phyloP scores from a whole-genome alignment of 2,329 filamentous ascomycete species.

The Cercospora canescens region DNA sequence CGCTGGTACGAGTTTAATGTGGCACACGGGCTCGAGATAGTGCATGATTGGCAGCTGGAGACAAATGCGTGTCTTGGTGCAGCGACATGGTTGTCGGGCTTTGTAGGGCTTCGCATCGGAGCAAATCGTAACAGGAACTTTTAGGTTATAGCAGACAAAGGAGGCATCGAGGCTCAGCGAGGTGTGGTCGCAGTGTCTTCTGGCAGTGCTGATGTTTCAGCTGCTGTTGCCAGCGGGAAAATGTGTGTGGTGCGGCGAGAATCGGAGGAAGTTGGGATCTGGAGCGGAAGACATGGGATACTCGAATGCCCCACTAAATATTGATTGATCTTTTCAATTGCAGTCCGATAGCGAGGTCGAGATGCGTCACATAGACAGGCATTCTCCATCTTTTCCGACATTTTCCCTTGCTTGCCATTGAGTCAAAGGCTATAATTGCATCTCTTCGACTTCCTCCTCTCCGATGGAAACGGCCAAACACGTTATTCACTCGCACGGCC shows the following conservation, averaged over 20 bases:
- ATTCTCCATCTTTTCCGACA: not conserved
- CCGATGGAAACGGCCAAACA: constrained; percentile 26
- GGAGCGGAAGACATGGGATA: not conserved
- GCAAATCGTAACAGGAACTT: not conserved
- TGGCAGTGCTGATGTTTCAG: too few species aligned
- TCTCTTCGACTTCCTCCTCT: not conserved
- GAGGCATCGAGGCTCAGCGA: not conserved
- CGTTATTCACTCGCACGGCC: constrained; percentile 19
- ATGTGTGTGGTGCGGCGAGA: not conserved
- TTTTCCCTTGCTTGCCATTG: constrained; percentile 1
- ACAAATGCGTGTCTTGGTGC: too few species aligned
- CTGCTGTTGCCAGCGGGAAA: not conserved
- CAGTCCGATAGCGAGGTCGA: not conserved
- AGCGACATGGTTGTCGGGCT: not conserved
- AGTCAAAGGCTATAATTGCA: not conserved
- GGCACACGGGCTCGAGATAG: too few species aligned
- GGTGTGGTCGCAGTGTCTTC: not conserved
- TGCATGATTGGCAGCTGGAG: too few species aligned
- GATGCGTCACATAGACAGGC: not conserved
- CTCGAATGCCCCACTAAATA: not conserved
- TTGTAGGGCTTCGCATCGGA: not conserved
- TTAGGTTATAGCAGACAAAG: not conserved
- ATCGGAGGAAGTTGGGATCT: not conserved
- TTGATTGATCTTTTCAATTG: not conserved
- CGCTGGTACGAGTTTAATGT: too few species aligned